Percentiles rank a stretch among this genome's conserved stretches.
These are phyloP conservation scores for Colletotrichum acutatum DNA, from an alignment of 2,329 filamentous ascomycete genomes.

Conservation along the genomic window DNA sequence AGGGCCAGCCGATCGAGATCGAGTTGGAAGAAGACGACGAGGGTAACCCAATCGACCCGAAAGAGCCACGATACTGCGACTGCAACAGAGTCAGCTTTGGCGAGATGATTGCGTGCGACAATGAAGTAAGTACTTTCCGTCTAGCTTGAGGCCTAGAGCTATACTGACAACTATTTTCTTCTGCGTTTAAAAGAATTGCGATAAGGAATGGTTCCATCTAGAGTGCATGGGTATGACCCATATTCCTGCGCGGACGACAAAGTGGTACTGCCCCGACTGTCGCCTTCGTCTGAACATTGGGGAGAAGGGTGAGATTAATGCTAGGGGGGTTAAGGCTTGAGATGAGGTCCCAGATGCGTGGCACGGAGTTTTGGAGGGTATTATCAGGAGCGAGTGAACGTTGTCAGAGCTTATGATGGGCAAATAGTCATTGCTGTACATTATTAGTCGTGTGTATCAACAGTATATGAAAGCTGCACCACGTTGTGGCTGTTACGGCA, in stretches of 20 bases:
- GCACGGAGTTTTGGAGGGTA: conserved; percentile 3
- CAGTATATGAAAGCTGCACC: not conserved
- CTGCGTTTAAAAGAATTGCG: conserved; percentile 67
- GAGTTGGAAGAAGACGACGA: conserved; percentile 73
- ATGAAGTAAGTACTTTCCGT: conserved; percentile 69
- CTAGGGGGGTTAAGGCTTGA: conserved; percentile 63
- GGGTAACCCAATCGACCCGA: conserved; percentile 76
- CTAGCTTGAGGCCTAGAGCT: not conserved
- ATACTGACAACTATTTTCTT: conserved; percentile 22
- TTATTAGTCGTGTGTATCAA: conserved; percentile 2
- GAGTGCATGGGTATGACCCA: conserved; percentile 77
- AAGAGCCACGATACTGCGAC: conserved; percentile 81
- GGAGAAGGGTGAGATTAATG: conserved; percentile 71
- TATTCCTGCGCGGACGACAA: conserved; percentile 77
- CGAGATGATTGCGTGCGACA: conserved; percentile 86
- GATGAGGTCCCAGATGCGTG: not conserved
- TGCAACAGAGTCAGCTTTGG: conserved; percentile 86
- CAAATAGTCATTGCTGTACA: not conserved
- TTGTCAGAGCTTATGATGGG: not conserved
- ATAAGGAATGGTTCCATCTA: conserved; percentile 87
- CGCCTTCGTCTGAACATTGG: conserved; percentile 70
- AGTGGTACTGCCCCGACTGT: conserved; percentile 89
- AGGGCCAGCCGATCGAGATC: conserved; percentile 55
- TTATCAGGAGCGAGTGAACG: not conserved
- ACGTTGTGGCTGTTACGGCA: not conserved